phyloP scores from a whole-genome alignment of 352 stramenopile genomes.

The Bremia lactucae region DNA sequence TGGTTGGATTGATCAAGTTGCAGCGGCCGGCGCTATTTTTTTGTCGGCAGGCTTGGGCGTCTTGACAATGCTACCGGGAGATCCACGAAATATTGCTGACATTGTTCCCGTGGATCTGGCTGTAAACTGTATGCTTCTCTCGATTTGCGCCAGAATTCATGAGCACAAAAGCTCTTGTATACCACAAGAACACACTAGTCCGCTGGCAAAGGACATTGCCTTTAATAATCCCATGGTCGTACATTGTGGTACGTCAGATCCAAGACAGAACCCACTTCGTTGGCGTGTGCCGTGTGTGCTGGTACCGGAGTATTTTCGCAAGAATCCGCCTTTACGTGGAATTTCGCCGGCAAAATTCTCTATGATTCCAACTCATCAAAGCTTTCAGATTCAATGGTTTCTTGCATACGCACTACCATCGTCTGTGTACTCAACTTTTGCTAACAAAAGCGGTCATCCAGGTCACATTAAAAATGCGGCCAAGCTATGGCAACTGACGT shows the following conservation, averaged over 20 bases:
- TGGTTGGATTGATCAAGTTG: conserved; percentile 76
- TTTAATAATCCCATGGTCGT: conserved; percentile 44
- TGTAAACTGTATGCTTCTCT: conserved; percentile 67
- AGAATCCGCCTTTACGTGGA: conserved; percentile 45
- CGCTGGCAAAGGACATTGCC: conserved; percentile 5
- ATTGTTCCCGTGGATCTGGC: conserved; percentile 75
- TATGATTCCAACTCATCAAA: conserved; percentile 72
- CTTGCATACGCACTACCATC: conserved; percentile 68
- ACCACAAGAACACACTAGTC: conserved; percentile 4
- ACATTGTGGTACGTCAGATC: conserved; percentile 68
- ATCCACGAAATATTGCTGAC: conserved; percentile 70
- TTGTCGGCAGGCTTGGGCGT: conserved; percentile 63
- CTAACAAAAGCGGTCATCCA: conserved; percentile 47
- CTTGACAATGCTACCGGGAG: conserved; percentile 70
- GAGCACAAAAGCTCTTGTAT: conserved; percentile 5
- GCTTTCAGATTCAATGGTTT: conserved; percentile 81
- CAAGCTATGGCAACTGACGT: conserved; percentile 64
- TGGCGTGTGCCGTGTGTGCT: conserved; percentile 62
- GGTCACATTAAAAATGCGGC: conserved; percentile 61
- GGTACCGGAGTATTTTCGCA: conserved; percentile 55
- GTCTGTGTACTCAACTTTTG: conserved; percentile 67
- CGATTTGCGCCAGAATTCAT: conserved; percentile 32
- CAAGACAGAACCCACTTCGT: conserved; percentile 62
- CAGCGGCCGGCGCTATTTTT: conserved; percentile 71
- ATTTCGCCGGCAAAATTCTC: conserved; percentile 55